Evolutionary conservation across 1,139 yeast genomes (phyloP), one percentile per base, ranked within the genome.

Genomic region (Pneumocystis carinii): DNA sequence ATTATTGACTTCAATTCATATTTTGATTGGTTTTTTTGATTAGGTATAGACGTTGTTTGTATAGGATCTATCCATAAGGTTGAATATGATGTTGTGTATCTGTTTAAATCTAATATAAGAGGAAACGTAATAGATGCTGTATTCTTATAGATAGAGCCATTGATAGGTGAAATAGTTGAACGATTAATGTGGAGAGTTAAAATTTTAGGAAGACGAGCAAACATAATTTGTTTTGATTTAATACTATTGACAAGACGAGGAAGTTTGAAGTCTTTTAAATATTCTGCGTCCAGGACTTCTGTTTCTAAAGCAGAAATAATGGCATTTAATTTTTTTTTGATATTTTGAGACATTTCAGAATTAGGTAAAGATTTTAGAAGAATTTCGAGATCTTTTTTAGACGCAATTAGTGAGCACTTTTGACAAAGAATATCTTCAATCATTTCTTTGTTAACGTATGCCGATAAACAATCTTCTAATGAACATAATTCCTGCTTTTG

Each of bases 191-290:
- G 55, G 14, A 48, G 55, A 24, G 55, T 48, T 48, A 48, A n/a
- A 48, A 48, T 48, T 48, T 48, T 48, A 48, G 55, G 55, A 48
- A 48, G 55, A 48, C 55, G 55, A 12, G 55, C 55, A 48, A 48
- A 48, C 55, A 48, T 48, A 12, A 48, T 48, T 19, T 48, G 55
- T 24, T 48, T 48, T 48, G 55, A 48, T 48, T 48, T 48, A 24
- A 48, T 29, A 48, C 29, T 48, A 48, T 48, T 48, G 24, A 48
- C 55, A 48, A 48, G 55, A 48, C 55, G 55, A 48, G 55, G 55
- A 7, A 48, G 29, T 48, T 48, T 48, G 32, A 48, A 48, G 3
- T 48, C 55, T 24, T 48, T 48, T 19, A 48, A 15, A 48, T 24
- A 48, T 10, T 48, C 55, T 12, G 55, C 55, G 10, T 48, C 32